These are phyloP conservation scores for Lactarius hatsudake DNA, from an alignment of 768 basidiomycete genomes.

Conservation along the genomic window DNA sequence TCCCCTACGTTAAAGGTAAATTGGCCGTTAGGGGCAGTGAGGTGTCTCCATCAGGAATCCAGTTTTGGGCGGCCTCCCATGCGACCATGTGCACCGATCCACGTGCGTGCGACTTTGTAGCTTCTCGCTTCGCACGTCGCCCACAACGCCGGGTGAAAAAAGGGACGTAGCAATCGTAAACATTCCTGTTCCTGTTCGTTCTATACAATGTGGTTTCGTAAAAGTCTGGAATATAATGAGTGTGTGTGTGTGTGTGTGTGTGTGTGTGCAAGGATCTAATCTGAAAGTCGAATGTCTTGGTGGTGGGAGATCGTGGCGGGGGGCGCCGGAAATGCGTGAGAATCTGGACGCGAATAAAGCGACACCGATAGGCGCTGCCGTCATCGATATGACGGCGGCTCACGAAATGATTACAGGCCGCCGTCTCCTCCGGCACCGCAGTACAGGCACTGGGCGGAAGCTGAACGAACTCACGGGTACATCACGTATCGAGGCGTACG, in stretches of 20 bases:
- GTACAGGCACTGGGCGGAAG: neutral
- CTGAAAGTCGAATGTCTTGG: neutral
- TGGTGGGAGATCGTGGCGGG: neutral
- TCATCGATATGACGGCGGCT: neutral
- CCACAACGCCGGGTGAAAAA: neutral
- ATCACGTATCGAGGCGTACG: neutral
- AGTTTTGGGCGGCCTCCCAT: neutral
- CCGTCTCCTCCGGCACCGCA: neutral
- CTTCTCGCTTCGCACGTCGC: neutral
- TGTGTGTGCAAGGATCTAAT: neutral
- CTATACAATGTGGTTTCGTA: conserved; percentile 2
- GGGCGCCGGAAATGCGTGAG: neutral
- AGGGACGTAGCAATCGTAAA: neutral
- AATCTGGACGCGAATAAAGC: neutral
- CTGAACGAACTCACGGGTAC: neutral
- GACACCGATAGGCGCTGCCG: neutral
- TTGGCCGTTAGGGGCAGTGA: neutral
- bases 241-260: neutral
- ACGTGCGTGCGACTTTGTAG: neutral
- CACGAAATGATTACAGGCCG: neutral
- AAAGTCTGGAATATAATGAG: neutral
- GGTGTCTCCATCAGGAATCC: neutral
- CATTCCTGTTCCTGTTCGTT: neutral
- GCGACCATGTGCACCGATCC: conserved; percentile 1
- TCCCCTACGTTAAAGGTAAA: neutral